Conservation (phyloP, 2,329 filamentous ascomycete species). For the Alternaria metachromatica region DNA sequence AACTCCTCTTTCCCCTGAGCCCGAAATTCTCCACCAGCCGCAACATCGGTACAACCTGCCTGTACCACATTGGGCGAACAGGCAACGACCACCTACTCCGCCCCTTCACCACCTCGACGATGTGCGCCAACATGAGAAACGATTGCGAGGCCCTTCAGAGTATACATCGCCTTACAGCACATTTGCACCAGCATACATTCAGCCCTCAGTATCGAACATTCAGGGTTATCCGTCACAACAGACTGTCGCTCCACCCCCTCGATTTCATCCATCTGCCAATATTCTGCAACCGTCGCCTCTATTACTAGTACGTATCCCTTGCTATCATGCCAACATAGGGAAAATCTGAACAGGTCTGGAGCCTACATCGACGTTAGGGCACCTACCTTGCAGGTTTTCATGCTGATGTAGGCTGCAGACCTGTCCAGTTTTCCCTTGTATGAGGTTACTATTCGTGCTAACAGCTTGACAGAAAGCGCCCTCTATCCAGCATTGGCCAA, state of each 20-base stretch:
- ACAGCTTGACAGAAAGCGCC: not conserved
- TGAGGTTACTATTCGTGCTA: no score
- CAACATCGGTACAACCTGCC: not conserved
- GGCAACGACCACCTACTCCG: constrained; percentile 1
- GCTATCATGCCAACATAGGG: no score
- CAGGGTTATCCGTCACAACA: not conserved
- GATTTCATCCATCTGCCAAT: not conserved
- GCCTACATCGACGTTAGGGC: no score
- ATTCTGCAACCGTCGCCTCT: not conserved
- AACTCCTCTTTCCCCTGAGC: not conserved
- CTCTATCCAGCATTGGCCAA: constrained; percentile 23
- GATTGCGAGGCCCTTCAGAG: not conserved
- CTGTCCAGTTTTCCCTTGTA: no score
- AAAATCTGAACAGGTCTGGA: no score
- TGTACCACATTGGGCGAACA: not conserved
- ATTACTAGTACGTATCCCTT: no score
- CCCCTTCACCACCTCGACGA: constrained; percentile 5
- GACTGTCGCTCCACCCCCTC: not conserved
- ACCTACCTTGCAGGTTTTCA: no score
- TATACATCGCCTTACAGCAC: not conserved
- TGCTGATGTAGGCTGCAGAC: no score
- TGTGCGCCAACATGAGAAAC: not conserved
- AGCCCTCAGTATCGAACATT: not conserved
- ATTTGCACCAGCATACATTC: not conserved
- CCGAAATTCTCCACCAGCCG: not conserved